Evolutionary conservation across 1,139 yeast species (phyloP).

Genomic region (Pneumocystis canis): DNA sequence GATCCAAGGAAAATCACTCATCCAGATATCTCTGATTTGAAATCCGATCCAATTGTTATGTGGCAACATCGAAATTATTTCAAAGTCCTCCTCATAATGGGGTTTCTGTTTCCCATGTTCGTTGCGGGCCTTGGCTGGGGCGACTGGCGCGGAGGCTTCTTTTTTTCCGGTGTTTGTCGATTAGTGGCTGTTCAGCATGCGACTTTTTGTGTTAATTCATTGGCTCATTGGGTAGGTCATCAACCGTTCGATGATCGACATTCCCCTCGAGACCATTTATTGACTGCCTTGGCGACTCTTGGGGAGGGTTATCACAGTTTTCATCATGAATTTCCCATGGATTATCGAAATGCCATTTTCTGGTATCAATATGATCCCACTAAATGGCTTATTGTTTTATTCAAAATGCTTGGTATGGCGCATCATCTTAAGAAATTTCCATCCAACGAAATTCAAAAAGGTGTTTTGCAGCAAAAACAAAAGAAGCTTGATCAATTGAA

Average conservation of each 20-base stretch:
- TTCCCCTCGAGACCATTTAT: slow-evolving; percentile 89
- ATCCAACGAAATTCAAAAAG: slow-evolving; percentile 92
- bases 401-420: slow-evolving; percentile 71
- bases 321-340: slow-evolving; percentile 98
- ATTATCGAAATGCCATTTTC: slow-evolving; percentile 91
- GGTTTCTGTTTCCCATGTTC: slow-evolving; percentile 58
- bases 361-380: slow-evolving; percentile 99
- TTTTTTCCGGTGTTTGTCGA: slow-evolving; percentile 81
- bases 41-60: slow-evolving; percentile 78
- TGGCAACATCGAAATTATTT: slow-evolving; percentile 90
- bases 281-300: slow-evolving; percentile 88
- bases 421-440: slow-evolving; percentile 85
- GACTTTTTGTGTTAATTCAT: slow-evolving; percentile 93
- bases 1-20: slow-evolving; percentile 92
- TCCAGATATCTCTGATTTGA: slow-evolving; percentile 86
- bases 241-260: slow-evolving; percentile 97
- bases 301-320: slow-evolving; percentile 99
- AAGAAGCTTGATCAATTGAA: slow-evolving; percentile 81
- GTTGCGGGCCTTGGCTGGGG: slow-evolving; percentile 72
- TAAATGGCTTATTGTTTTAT: slow-evolving; percentile 55
- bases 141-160: slow-evolving; percentile 83
- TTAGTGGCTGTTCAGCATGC: slow-evolving; percentile 86
- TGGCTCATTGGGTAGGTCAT: slow-evolving; percentile 95
- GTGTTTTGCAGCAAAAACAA: slow-evolving; percentile 88
- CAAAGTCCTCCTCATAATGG: slow-evolving; percentile 47